Conservation (phyloP, 805 yeast genomes). For the Myxozyma geophila region DNA sequence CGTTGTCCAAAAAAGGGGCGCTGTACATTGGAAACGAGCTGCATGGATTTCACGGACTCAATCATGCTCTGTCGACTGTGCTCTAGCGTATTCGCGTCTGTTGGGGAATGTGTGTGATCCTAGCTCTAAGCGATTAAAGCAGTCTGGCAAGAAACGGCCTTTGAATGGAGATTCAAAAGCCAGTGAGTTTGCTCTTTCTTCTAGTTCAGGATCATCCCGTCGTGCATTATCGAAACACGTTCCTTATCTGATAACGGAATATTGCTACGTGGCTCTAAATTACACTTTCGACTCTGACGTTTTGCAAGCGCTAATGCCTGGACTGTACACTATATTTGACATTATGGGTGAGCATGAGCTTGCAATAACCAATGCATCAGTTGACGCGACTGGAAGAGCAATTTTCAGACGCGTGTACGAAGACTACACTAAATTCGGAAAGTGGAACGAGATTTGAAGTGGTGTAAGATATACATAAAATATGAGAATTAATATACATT, state of each 20-base stretch:
- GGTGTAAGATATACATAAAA: not conserved
- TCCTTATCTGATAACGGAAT: conserved; percentile 63
- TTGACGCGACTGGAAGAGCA: conserved; percentile 72
- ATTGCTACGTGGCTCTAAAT: conserved; percentile 58
- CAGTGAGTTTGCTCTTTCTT: conserved; percentile 47
- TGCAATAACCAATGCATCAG: conserved; percentile 60
- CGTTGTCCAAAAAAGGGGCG: conserved; percentile 17
- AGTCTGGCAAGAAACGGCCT: conserved; percentile 1
- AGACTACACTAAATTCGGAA: conserved; percentile 76
- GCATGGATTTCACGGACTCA: conserved; percentile 15
- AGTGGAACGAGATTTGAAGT: conserved; percentile 65
- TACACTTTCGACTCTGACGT: conserved; percentile 52
- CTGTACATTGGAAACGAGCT: conserved; percentile 23
- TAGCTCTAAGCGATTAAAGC: not conserved
- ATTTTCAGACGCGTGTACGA: conserved; percentile 69
- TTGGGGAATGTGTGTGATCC: conserved; percentile 31
- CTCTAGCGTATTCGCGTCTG: conserved; percentile 28
- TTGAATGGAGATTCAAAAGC: not conserved
- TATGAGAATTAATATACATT: not conserved
- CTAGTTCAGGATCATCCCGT: conserved; percentile 59
- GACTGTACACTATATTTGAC: conserved; percentile 68
- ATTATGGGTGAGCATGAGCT: conserved; percentile 71
- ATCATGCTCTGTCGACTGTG: conserved; percentile 21
- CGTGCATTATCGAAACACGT: conserved; percentile 63
- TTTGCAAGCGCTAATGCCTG: conserved; percentile 57